Percentiles rank a stretch among this genome's conserved stretches.
These are phyloP conservation scores for Clathrospora elynae DNA, from an alignment of 2,329 filamentous ascomycete species.

Conservation along the genomic window DNA sequence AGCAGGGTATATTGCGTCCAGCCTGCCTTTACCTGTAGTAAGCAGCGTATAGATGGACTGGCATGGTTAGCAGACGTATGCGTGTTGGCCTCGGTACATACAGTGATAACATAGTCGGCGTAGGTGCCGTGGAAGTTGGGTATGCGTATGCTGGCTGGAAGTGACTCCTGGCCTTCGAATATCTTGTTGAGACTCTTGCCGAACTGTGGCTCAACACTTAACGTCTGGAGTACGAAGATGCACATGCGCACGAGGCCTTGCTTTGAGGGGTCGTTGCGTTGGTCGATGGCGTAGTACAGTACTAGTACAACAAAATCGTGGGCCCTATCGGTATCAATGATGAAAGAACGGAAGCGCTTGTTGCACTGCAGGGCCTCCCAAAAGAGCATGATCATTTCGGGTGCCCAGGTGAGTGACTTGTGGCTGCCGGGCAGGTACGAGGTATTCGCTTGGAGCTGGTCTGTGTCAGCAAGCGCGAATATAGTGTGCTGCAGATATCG, in stretches of 20 bases:
- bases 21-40: conserved; percentile 84
- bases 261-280: conserved; percentile 82
- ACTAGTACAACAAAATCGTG: conserved; percentile 92
- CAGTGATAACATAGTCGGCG: conserved; percentile 90
- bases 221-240: conserved; percentile 91
- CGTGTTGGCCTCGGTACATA: conserved; percentile 49
- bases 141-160: conserved; percentile 81
- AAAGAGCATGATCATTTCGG: conserved; percentile 95
- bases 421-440: conserved; percentile 89
- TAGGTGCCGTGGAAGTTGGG: conserved; percentile 86
- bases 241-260: conserved; percentile 96
- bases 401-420: conserved; percentile 80
- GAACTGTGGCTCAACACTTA: conserved; percentile 92
- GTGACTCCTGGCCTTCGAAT: conserved; percentile 85
- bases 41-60: conserved; percentile 91
- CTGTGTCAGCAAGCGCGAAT: conserved; percentile 26
- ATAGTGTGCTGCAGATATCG: background rate
- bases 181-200: conserved; percentile 85
- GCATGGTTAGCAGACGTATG: conserved; percentile 28
- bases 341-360: conserved; percentile 93
- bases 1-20: conserved; percentile 90
- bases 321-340: conserved; percentile 91
- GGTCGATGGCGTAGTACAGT: conserved; percentile 89
- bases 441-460: conserved; percentile 76
- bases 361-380: conserved; percentile 98